Evolutionary conservation across 2,329 filamentous ascomycete genomes (phyloP).

Genomic region (Aspergillus jensenii): DNA sequence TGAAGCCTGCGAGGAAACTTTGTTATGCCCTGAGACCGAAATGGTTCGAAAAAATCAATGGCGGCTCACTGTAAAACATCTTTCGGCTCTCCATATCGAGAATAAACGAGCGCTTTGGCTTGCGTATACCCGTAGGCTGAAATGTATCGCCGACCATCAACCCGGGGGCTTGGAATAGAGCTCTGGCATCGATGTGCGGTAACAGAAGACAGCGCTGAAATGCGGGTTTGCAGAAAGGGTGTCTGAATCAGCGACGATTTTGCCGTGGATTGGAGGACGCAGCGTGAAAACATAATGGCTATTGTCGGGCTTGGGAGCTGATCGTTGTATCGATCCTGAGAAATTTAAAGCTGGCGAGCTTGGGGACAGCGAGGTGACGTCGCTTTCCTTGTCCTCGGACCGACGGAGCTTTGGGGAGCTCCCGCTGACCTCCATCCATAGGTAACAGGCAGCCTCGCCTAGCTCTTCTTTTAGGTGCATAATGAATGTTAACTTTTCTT

Average conservation of each 20-base stretch:
- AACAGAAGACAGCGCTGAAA: constrained; percentile 11
- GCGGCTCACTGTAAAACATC: constrained; percentile 45
- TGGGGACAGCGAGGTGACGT: constrained; percentile 18
- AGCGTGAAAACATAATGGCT: constrained; percentile 30
- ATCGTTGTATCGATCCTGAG: neutral
- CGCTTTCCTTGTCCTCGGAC: constrained; percentile 19
- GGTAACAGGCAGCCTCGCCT: too few species aligned
- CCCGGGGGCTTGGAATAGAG: constrained; percentile 11
- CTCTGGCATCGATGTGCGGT: constrained; percentile 13
- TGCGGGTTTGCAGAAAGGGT: constrained; percentile 14
- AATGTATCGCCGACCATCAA: constrained; percentile 36
- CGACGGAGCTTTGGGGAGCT: constrained; percentile 17
- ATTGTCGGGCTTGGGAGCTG: neutral
- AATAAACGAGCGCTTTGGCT: constrained; percentile 50
- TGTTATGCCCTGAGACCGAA: neutral
- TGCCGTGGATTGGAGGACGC: constrained; percentile 22
- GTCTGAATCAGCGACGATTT: constrained; percentile 13
- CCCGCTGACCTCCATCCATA: neutral
- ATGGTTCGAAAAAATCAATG: neutral
- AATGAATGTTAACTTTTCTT: too few species aligned
- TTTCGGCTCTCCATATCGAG: constrained; percentile 49
- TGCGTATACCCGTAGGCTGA: constrained; percentile 52
- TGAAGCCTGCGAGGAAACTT: constrained; percentile 36
- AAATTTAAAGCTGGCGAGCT: neutral
- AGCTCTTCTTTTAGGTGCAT: too few species aligned